Base-by-base conservation (phyloP, 768 basidiomycete species). In the Zangia roseola region DNA sequence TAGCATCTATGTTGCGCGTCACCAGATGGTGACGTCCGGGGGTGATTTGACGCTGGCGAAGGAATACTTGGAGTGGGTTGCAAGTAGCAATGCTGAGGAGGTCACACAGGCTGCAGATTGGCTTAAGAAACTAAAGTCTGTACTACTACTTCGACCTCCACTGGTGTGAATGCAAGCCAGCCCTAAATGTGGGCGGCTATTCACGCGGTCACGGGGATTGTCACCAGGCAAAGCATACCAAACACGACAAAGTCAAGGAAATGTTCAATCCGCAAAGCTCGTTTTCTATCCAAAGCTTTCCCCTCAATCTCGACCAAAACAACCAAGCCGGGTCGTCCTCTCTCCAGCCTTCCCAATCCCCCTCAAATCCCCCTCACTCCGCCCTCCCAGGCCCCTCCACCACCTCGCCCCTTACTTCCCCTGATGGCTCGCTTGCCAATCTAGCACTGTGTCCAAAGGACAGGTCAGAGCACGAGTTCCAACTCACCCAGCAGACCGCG, bases 1-100 rank as follows among this genome's bases (percentile, higher is more conserved):
- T n/a, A 81, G 84, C 55, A 66, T 97, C 41, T 86, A 84, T 56
- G 84, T 94, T 28, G 93, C 93, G 14, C 84, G 88, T 49, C 83
- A 88, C 59, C 82, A 93, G 55, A 76, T 91, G 64, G 67, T 73
- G 42, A 74, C 75, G 33, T 72, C 82, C 38, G 75, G 80, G 43
- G 83, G 84, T 21, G 81, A 91, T 65, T 61, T 91, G n/a, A 57
- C 66, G 26, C 71, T 93, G 52, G 91, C 93, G 13, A 77, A 75
- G 57, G 79, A 83, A 42, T 88, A 86, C 65, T 73, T 93, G 25
- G 82, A 91, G 50, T 75, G 74, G 40, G 82, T 97, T 23, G 83
- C 88, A 4, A 69, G 69, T 39, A 92, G 88, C 59, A 93, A 94
- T 68, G 81, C 82, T 10, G 89, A 91, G 60, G 91, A 94, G 58